phyloP scores from a whole-genome alignment of 2,329 filamentous ascomycete genomes.

The Blastomyces percursus region DNA sequence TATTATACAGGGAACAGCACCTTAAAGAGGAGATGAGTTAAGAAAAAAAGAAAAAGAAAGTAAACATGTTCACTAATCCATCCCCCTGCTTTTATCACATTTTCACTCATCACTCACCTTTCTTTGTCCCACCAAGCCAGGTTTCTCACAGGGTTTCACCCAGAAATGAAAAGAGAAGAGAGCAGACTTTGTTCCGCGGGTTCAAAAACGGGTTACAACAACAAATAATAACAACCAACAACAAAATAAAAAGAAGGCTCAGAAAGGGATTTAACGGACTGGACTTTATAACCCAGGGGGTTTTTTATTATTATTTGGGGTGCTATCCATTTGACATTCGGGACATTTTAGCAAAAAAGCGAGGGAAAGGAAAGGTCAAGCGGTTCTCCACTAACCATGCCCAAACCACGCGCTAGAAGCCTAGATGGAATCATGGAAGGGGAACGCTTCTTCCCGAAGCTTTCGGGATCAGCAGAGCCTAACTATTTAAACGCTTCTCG shows the following conservation, averaged over 20 bases:
- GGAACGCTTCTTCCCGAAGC: not conserved
- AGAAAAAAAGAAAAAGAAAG: not conserved
- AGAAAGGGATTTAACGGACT: not conserved
- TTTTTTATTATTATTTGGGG: too few species aligned
- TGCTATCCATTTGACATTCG: not conserved
- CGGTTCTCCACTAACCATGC: not conserved
- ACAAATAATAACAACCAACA: not conserved
- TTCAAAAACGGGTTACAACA: not conserved
- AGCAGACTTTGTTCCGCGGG: not conserved
- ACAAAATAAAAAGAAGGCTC: not conserved
- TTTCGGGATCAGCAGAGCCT: not conserved
- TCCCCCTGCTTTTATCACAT: not conserved
- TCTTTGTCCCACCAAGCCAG: not conserved
- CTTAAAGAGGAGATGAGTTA: too few species aligned
- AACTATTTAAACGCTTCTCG: not conserved
- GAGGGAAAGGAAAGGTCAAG: not conserved
- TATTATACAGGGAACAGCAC: not conserved
- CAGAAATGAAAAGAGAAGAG: not conserved
- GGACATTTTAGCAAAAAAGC: not conserved
- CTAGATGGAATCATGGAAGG: not conserved
- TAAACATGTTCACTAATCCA: not conserved
- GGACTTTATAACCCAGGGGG: not conserved
- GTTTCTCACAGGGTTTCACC: not conserved
- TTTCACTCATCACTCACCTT: not conserved
- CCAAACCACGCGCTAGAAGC: not conserved